Conservation (phyloP, 2,329 filamentous ascomycete genomes). For the Colletotrichum sp. region DNA sequence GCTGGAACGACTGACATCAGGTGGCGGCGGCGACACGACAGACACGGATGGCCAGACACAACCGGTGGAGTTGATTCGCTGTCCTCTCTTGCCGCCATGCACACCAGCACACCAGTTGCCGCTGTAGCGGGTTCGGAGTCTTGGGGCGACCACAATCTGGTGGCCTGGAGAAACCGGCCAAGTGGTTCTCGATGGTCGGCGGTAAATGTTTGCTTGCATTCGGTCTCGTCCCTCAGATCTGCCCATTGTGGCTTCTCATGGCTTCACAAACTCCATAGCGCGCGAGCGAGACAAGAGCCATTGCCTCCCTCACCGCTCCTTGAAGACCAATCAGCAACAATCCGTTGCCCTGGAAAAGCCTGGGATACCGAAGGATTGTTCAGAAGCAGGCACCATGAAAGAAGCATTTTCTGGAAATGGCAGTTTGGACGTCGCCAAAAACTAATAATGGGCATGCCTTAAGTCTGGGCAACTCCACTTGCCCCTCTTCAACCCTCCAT, state of each 20-base stretch:
- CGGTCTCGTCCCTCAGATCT: neutral
- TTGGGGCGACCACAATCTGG: neutral
- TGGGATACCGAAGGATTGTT: neutral
- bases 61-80: neutral
- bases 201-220: neutral
- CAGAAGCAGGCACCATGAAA: neutral
- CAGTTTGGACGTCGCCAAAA: neutral
- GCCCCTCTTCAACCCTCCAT: neutral
- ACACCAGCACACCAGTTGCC: neutral
- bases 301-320: slow-evolving; percentile 3
- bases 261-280: neutral
- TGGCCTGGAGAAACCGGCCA: neutral
- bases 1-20: slow-evolving; percentile 11
- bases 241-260: neutral
- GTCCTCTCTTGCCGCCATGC: neutral
- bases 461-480: neutral
- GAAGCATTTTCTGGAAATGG: neutral
- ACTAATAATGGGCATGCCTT: neutral
- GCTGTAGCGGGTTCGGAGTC: neutral
- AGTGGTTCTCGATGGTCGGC: neutral
- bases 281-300: neutral
- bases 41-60: neutral
- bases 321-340: slow-evolving; percentile 3
- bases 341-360: neutral
- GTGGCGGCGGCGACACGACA: slow-evolving; percentile 5